Evolutionary conservation across 495 filamentous ascomycete genomes (phyloP).

Genomic region (Coniosporium apollinis): DNA sequence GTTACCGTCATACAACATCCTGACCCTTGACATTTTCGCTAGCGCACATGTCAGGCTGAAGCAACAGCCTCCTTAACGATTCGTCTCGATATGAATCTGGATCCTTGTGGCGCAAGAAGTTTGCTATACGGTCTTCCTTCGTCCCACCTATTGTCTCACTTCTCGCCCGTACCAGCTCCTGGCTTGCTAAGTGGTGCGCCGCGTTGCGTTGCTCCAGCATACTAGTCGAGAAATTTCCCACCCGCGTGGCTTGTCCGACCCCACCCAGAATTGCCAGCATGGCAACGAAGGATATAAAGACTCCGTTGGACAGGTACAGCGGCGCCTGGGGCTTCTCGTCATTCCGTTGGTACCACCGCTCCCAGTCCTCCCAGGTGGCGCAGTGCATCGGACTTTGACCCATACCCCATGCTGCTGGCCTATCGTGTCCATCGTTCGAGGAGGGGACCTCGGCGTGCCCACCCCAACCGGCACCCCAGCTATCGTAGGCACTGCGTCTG

Average conservation of each 20-base stretch:
- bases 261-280: slow-evolving; percentile 48
- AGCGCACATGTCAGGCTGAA: slow-evolving; percentile 15
- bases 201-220: slow-evolving; percentile 45
- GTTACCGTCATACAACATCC: not conserved
- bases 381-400: slow-evolving; percentile 37
- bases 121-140: slow-evolving; percentile 47
- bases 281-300: slow-evolving; percentile 54
- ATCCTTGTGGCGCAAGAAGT: slow-evolving; percentile 56
- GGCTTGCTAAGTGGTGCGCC: slow-evolving; percentile 43
- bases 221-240: slow-evolving; percentile 35
- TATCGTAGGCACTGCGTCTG: slow-evolving; percentile 68
- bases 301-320: slow-evolving; percentile 53
- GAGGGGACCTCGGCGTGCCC: slow-evolving; percentile 24
- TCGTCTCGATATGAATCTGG: slow-evolving; percentile 14
- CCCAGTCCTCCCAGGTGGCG: slow-evolving; percentile 98
- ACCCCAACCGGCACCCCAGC: slow-evolving; percentile 65
- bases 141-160: slow-evolving; percentile 30
- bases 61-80: slow-evolving; percentile 14
- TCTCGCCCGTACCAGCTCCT: slow-evolving; percentile 41
- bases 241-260: slow-evolving; percentile 49
- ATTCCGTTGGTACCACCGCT: slow-evolving; percentile 54
- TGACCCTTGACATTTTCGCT: slow-evolving; percentile 9
- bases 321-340: slow-evolving; percentile 35
- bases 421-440: slow-evolving; percentile 25
- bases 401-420: slow-evolving; percentile 14